Base-by-base conservation (phyloP, 2,329 filamentous ascomycete species). In the Fusarium dimerum region DNA sequence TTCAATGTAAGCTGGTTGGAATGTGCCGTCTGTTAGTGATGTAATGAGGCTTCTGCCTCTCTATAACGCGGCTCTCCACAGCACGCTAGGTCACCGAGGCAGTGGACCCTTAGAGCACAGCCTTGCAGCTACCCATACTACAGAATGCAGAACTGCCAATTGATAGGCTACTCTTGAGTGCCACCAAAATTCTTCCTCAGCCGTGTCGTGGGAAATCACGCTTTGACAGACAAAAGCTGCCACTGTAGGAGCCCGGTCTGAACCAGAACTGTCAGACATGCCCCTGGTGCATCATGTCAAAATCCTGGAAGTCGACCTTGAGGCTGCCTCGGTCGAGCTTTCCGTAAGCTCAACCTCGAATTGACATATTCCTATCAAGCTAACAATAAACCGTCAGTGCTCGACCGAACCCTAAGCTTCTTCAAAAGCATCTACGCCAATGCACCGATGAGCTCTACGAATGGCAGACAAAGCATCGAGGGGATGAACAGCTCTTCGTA, bases 371-470 rank as follows among this genome's bases (percentile, higher is more conserved):
- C 43, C 18, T 43, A 17, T 20, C 41, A 39, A 49, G 49, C 61
- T 65, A 61, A 66, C 46, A 59, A 47, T 40, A 43, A 45, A 54
- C 47, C 38, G 48, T 47, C 47, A 85, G 82, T 53, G 75, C 78
- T 60, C 79, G 82, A 59, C 79, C 81, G 45, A 72, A 75, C 47
- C 71, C 78, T 26, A 75, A 76, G 50, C 69, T 78, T 29, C 76
- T 79, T 48, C 73, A 77, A 13, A 70, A 75, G 57, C 86, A 94
- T 73, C 81, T 96, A 43, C 80, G 83, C 66, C 80, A 84, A 82
- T 94, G 88, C 73, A 87, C 91, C 72, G 90, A 96, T 75, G 87
- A 92, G 47, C 81, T 97, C 13, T 99, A 97, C 76, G 76, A 83
- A 66, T 97, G 92, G 92, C 94, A 99, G 77, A 78, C 79, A 56